Percentiles rank a stretch among this genome's conserved stretches.
Conservation (phyloP, 2,329 filamentous ascomycete species). For the Bipolaris zeicola region DNA sequence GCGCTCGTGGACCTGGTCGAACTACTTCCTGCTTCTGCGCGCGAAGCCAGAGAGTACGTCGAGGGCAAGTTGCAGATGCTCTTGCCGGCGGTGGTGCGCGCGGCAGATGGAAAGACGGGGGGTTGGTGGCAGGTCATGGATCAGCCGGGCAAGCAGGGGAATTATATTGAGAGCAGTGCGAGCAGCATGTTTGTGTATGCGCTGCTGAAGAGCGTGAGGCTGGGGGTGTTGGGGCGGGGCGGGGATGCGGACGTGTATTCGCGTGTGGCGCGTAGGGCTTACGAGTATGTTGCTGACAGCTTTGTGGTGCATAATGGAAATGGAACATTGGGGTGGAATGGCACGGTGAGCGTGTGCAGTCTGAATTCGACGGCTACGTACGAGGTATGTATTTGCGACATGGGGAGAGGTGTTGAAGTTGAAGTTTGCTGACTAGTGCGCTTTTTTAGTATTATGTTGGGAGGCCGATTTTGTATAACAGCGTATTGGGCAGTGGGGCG, state of each 20-base stretch:
- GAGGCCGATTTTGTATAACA: slow-evolving; percentile 41
- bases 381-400: slow-evolving; percentile 22
- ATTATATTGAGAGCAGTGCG: slow-evolving; percentile 66
- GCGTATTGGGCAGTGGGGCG: slow-evolving; percentile 25
- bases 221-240: slow-evolving; percentile 38
- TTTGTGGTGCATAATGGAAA: slow-evolving; percentile 28
- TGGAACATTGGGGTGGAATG: slow-evolving; percentile 38
- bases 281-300: slow-evolving; percentile 32
- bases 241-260: neutral
- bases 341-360: slow-evolving; percentile 39
- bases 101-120: slow-evolving; percentile 40
- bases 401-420: too few species aligned
- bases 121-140: slow-evolving; percentile 65
- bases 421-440: slow-evolving; percentile 1
- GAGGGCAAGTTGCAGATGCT: slow-evolving; percentile 8
- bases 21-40: slow-evolving; percentile 32
- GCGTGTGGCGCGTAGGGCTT: slow-evolving; percentile 46
- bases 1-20: slow-evolving; percentile 58
- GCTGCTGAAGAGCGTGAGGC: slow-evolving; percentile 54
- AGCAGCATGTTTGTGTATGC: slow-evolving; percentile 64
- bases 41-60: slow-evolving; percentile 1
- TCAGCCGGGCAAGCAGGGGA: slow-evolving; percentile 55
- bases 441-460: slow-evolving; percentile 50
- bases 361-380: slow-evolving; percentile 30
- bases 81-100: slow-evolving; percentile 45